Percentiles rank a stretch among this genome's conserved stretches.
phyloP scores from a whole-genome alignment of 2,329 filamentous ascomycete species.

The Fusarium tricinctum region DNA sequence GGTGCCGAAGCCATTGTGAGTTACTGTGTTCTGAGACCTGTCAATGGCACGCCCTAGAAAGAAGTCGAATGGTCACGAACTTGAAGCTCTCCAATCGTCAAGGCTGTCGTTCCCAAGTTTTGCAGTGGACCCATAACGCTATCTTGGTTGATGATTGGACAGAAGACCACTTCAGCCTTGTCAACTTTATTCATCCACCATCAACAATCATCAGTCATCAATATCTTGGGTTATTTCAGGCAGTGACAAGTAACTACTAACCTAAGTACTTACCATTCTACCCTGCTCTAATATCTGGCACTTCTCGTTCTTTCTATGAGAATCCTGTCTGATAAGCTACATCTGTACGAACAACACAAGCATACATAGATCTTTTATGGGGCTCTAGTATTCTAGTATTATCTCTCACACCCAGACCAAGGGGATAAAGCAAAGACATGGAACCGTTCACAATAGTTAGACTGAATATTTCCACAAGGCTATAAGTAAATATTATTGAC shows the following conservation, averaged over 20 bases:
- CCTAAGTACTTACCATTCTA: too few relatives aligned
- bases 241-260: not conserved
- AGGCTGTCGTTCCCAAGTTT: slow-evolving; percentile 46
- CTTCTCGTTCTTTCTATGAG: not conserved
- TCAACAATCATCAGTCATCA: slow-evolving; percentile 18
- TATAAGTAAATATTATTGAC: too few relatives aligned
- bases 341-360: too few relatives aligned
- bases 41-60: slow-evolving; percentile 33
- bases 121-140: slow-evolving; percentile 22
- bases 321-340: too few relatives aligned
- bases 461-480: too few relatives aligned
- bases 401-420: too few relatives aligned
- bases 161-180: slow-evolving; percentile 39
- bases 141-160: slow-evolving; percentile 33
- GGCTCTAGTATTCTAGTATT: too few relatives aligned
- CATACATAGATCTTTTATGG: too few relatives aligned
- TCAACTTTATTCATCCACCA: slow-evolving; percentile 19
- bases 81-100: slow-evolving; percentile 31
- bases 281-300: not conserved
- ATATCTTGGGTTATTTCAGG: not conserved
- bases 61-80: slow-evolving; percentile 13
- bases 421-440: too few relatives aligned
- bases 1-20: slow-evolving; percentile 56
- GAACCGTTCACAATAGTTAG: too few relatives aligned
- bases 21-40: slow-evolving; percentile 33